Conservation (phyloP, 192 early-diverging fungal species). For the Backusella circina region DNA sequence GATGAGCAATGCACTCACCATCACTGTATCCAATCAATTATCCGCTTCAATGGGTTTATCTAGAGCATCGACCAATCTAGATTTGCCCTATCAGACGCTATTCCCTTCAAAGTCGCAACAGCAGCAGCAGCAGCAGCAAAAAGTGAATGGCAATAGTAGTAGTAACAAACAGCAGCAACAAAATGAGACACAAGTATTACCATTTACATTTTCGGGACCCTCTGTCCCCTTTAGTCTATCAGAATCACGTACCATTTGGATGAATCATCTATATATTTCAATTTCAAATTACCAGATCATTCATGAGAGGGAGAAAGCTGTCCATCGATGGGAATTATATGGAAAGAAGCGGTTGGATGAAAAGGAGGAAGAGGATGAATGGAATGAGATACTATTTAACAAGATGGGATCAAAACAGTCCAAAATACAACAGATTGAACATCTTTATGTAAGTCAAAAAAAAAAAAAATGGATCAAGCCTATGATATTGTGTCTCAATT, state of each 20-base stretch:
- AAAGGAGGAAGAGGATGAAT: not conserved
- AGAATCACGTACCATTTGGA: slow-evolving; percentile 49
- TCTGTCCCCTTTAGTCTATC: slow-evolving; percentile 42
- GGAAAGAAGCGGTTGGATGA: not conserved
- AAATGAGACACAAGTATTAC: slow-evolving; percentile 39
- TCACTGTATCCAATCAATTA: slow-evolving; percentile 6
- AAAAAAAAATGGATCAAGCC: too few relatives aligned
- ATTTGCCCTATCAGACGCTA: slow-evolving; percentile 17
- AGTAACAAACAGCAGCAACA: not conserved
- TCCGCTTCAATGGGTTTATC: slow-evolving; percentile 17
- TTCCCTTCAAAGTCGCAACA: slow-evolving; percentile 22
- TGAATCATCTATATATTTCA: slow-evolving; percentile 45
- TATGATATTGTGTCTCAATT: too few relatives aligned
- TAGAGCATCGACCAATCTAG: not conserved
- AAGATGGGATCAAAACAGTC: not conserved
- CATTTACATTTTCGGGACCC: slow-evolving; percentile 37
- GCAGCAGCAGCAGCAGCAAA: not conserved
- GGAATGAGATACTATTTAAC: not conserved
- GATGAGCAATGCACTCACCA: slow-evolving; percentile 1
- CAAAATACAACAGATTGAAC: slow-evolving; percentile 1
- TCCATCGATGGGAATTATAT: slow-evolving; percentile 9
- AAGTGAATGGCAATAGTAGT: not conserved
- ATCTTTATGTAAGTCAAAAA: slow-evolving; percentile 10
- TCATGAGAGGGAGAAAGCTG: slow-evolving; percentile 38
- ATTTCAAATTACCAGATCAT: slow-evolving; percentile 42